phyloP scores from a whole-genome alignment of 1,284 basidiomycete genomes.

The Ganoderma lingzhi region DNA sequence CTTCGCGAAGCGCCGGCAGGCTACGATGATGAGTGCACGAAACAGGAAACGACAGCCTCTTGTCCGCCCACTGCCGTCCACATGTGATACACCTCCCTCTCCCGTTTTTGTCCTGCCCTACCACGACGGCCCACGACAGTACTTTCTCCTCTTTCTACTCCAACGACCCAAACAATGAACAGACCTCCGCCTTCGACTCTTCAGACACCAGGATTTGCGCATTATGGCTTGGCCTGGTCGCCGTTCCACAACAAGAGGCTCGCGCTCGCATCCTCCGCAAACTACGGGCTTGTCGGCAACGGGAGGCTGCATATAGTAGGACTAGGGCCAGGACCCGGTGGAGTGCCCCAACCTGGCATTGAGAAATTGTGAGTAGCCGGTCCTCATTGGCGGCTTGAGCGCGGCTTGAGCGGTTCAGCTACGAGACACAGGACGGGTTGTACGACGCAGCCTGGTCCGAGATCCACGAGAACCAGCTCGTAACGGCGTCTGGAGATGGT shows the following conservation, averaged over 20 bases:
- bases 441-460: constrained; percentile 96
- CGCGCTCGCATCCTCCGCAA: constrained; percentile 91
- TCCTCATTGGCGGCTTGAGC: constrained; percentile 26
- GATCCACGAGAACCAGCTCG: constrained; percentile 93
- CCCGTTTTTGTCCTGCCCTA: not conserved
- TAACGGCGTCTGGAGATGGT: constrained; percentile 91
- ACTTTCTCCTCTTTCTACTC: not conserved
- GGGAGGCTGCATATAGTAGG: constrained; percentile 83
- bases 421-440: constrained; percentile 93
- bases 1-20: not conserved
- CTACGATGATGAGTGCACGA: not conserved
- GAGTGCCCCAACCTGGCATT: constrained; percentile 54
- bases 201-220: constrained; percentile 86
- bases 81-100: constrained; percentile 43
- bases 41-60: not conserved
- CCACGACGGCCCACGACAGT: not conserved
- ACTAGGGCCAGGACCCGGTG: constrained; percentile 55
- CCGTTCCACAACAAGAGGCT: constrained; percentile 88
- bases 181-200: constrained; percentile 56
- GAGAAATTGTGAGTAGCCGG: constrained; percentile 67
- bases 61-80: not conserved
- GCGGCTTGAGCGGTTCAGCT: constrained; percentile 58
- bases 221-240: constrained; percentile 90
- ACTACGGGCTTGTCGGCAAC: constrained; percentile 96
- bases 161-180: constrained; percentile 50